Evolutionary conservation across 2,329 filamentous ascomycete species (phyloP).

Genomic region (Diaporthe nobilis): DNA sequence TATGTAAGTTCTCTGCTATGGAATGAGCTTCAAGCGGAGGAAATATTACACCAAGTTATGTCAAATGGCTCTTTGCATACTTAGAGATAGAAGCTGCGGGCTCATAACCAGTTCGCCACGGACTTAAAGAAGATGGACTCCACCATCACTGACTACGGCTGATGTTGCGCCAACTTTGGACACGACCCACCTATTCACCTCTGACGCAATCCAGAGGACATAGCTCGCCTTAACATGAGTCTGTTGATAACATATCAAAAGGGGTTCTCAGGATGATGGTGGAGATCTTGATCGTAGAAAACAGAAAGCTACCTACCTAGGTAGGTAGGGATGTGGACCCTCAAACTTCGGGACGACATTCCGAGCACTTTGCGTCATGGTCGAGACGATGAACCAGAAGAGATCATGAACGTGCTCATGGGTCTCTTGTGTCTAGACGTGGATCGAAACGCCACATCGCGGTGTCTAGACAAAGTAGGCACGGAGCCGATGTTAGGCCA

Average conservation of each 20-base stretch:
- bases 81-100: too few species aligned
- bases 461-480: conserved; percentile 2
- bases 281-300: neutral
- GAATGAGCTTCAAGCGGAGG: neutral
- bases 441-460: neutral
- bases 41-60: neutral
- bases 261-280: neutral
- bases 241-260: neutral
- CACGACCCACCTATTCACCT: too few species aligned
- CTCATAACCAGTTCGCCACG: too few species aligned
- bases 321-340: neutral
- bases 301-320: neutral
- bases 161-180: too few species aligned
- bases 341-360: neutral
- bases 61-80: neutral
- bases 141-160: too few species aligned
- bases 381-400: neutral
- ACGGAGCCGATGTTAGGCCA: conserved; percentile 1
- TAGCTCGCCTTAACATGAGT: neutral
- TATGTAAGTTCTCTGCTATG: neutral
- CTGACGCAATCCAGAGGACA: neutral
- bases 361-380: neutral
- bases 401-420: neutral
- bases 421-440: neutral
- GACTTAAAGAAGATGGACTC: too few species aligned